phyloP scores from a whole-genome alignment of 805 yeast genomes.

The Candida corydali region DNA sequence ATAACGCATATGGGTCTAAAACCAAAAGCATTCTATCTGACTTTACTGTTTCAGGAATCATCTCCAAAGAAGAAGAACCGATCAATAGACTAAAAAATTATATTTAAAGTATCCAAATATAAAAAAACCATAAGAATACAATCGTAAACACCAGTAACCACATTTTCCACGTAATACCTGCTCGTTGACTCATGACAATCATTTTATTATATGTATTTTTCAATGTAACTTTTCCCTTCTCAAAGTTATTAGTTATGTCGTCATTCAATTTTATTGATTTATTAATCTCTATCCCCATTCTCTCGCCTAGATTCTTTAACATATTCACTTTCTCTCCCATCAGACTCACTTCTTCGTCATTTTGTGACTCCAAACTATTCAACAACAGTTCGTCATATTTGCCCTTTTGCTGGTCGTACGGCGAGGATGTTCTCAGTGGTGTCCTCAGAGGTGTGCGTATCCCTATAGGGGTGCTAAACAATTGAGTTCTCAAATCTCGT shows the following conservation, averaged over 20 bases:
- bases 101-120: conserved; percentile 34
- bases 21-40: conserved; percentile 6
- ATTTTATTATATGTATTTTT: conserved; percentile 40
- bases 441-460: conserved; percentile 13
- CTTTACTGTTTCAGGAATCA: conserved; percentile 9
- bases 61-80: conserved; percentile 5
- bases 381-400: conserved; percentile 40
- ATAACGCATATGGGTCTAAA: conserved; percentile 10
- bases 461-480: conserved; percentile 25
- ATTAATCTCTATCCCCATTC: conserved; percentile 43
- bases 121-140: conserved; percentile 36
- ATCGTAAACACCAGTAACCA: conserved; percentile 38
- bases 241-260: conserved; percentile 37
- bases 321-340: conserved; percentile 40
- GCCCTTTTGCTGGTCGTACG: conserved; percentile 34
- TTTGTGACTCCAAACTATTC: conserved; percentile 41
- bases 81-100: conserved; percentile 7
- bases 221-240: conserved; percentile 35
- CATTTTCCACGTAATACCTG: conserved; percentile 43
- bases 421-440: conserved; percentile 32
- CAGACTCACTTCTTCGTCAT: conserved; percentile 36
- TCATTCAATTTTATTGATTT: conserved; percentile 37
- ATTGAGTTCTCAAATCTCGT: conserved; percentile 39
- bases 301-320: conserved; percentile 37
- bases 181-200: conserved; percentile 43